Evolutionary conservation across 1,284 basidiomycete genomes (phyloP).

Genomic region (Marasmius tenuissimus): DNA sequence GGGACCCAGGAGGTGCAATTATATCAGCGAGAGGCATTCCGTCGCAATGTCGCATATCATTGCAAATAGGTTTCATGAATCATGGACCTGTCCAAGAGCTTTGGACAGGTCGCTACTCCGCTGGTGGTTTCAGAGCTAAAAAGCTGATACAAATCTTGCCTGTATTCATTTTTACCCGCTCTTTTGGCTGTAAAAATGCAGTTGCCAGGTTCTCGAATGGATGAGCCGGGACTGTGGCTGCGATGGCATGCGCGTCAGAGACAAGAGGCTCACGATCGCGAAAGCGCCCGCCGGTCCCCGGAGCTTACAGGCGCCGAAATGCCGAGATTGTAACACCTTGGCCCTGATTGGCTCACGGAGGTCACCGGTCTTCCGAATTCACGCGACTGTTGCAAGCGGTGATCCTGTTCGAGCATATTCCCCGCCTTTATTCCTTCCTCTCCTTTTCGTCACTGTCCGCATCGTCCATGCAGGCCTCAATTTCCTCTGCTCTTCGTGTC

Average conservation of each 20-base stretch:
- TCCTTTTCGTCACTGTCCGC: neutral
- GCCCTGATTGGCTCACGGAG: neutral
- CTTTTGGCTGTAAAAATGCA: too few relatives aligned
- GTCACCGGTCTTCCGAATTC: neutral
- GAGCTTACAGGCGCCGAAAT: neutral
- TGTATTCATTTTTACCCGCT: too few relatives aligned
- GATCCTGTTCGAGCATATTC: neutral
- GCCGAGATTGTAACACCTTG: neutral
- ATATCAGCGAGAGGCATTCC: too few relatives aligned
- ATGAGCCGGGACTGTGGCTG: too few relatives aligned
- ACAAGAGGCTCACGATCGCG: neutral
- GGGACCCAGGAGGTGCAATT: too few relatives aligned
- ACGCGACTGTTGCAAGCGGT: neutral
- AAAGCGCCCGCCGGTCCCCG: neutral
- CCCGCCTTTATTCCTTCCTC: neutral
- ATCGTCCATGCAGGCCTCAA: neutral
- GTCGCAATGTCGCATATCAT: too few relatives aligned
- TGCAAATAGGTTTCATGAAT: too few relatives aligned
- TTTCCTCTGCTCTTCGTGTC: neutral
- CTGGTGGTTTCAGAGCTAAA: too few relatives aligned
- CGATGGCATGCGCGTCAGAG: neutral
- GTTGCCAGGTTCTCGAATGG: too few relatives aligned
- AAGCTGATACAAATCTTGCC: too few relatives aligned
- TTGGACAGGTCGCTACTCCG: too few relatives aligned
- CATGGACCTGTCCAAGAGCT: too few relatives aligned